Evolutionary conservation across 176 grass and related monocot species (phyloP).

Genomic region (Oryza brachyantha): DNA sequence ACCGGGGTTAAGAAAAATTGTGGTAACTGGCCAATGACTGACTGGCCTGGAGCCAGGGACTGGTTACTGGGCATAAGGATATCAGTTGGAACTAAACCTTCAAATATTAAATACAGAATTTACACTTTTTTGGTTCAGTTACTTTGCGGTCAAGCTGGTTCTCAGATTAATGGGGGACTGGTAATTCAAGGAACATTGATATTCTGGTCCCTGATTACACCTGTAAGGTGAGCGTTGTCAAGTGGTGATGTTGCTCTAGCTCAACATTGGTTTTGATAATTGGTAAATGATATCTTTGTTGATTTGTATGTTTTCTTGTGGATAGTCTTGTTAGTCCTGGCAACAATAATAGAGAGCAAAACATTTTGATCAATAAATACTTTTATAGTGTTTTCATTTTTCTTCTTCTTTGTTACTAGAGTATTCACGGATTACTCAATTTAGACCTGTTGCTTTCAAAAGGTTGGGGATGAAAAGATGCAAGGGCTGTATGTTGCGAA

Average conservation of each 20-base stretch:
- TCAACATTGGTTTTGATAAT: not conserved
- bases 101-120: not conserved
- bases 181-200: not conserved
- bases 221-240: not conserved
- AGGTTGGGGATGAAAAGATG: slow-evolving; percentile 93
- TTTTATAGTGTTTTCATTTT: not conserved
- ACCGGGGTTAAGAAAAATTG: too few species aligned
- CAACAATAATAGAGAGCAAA: slow-evolving; percentile 2
- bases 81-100: too few species aligned
- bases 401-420: not conserved
- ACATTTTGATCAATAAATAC: not conserved
- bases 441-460: slow-evolving; percentile 25
- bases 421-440: slow-evolving; percentile 7
- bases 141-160: not conserved
- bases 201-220: not conserved
- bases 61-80: too few species aligned
- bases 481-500: slow-evolving; percentile 83
- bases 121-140: not conserved
- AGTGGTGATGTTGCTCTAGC: not conserved
- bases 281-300: not conserved
- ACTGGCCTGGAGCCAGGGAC: too few species aligned
- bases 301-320: slow-evolving; percentile 1
- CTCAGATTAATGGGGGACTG: not conserved
- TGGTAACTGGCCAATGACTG: too few species aligned
- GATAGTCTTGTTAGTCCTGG: not conserved